These are phyloP conservation scores for Ganoderma lingzhi DNA, from an alignment of 1,284 basidiomycete genomes.

Conservation along the genomic window DNA sequence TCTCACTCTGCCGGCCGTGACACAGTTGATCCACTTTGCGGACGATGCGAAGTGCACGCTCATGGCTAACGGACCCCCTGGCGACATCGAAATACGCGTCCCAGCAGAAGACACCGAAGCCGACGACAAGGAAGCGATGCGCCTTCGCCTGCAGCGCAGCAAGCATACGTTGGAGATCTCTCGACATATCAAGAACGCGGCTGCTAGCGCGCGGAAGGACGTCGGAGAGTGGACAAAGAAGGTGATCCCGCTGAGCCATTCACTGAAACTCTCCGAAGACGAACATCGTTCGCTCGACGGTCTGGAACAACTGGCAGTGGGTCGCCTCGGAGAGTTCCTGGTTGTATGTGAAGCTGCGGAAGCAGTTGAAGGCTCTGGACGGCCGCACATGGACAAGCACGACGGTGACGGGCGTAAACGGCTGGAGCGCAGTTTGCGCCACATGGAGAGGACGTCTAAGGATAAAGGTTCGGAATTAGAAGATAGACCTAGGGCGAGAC, in stretches of 20 bases:
- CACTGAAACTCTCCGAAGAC: slow-evolving; percentile 30
- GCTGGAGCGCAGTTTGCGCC: slow-evolving; percentile 6
- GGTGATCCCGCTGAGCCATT: slow-evolving; percentile 38
- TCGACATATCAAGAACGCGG: slow-evolving; percentile 39
- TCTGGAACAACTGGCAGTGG: slow-evolving; percentile 42
- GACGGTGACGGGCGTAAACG: not conserved
- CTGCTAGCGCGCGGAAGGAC: slow-evolving; percentile 12
- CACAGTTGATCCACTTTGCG: slow-evolving; percentile 54
- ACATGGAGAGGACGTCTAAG: slow-evolving; percentile 6
- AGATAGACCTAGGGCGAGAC: not conserved
- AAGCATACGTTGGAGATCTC: slow-evolving; percentile 52
- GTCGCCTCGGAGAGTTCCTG: slow-evolving; percentile 45
- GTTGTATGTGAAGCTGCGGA: slow-evolving; percentile 48
- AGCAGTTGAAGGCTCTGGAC: not conserved
- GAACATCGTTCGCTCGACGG: slow-evolving; percentile 45
- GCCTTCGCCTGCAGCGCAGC: slow-evolving; percentile 53
- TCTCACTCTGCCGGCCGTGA: slow-evolving; percentile 1
- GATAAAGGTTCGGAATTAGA: slow-evolving; percentile 3
- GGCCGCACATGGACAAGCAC: not conserved
- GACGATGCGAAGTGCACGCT: slow-evolving; percentile 53
- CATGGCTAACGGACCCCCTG: slow-evolving; percentile 61
- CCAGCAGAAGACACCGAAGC: slow-evolving; percentile 24
- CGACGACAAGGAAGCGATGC: slow-evolving; percentile 40
- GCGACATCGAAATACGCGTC: slow-evolving; percentile 57
- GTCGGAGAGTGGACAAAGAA: slow-evolving; percentile 48